phyloP scores from a whole-genome alignment of 2,329 filamentous ascomycete species.

The Acarospora socialis region DNA sequence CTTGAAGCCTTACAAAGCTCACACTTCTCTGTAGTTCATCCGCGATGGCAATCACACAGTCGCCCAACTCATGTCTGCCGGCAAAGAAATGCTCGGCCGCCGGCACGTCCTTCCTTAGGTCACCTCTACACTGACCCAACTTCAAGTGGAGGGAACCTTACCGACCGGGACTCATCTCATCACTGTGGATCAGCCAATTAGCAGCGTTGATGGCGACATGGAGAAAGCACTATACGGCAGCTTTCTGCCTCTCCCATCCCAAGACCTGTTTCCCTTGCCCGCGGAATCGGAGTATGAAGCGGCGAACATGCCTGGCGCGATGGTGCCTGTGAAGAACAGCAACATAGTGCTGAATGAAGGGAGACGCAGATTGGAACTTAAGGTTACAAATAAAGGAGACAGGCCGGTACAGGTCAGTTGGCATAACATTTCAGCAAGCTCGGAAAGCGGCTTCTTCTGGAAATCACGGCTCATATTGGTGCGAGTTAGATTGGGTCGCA shows the following conservation, averaged over 20 bases:
- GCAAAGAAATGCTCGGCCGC: conserved; percentile 79
- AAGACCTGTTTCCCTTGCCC: conserved; percentile 51
- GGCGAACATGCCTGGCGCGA: conserved; percentile 60
- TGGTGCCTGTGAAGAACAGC: conserved; percentile 54
- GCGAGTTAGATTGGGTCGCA: conserved; percentile 57
- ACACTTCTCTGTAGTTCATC: conserved; percentile 46
- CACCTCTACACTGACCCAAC: conserved; percentile 58
- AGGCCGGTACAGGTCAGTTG: conserved; percentile 62
- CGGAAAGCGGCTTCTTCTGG: not conserved
- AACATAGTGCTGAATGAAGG: conserved; percentile 58
- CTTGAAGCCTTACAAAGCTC: conserved; percentile 2
- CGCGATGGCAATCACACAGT: conserved; percentile 89
- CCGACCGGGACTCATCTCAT: conserved; percentile 81
- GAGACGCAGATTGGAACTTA: conserved; percentile 55
- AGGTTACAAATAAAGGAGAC: conserved; percentile 74
- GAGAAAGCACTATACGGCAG: conserved; percentile 78
- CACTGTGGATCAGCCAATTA: conserved; percentile 80
- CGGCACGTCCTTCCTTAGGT: conserved; percentile 80
- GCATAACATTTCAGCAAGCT: not conserved
- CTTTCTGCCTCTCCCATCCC: conserved; percentile 64
- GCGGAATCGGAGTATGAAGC: conserved; percentile 50
- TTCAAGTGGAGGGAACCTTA: conserved; percentile 91
- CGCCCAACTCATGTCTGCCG: conserved; percentile 80
- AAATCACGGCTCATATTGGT: not conserved
- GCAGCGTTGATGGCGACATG: conserved; percentile 70